Evolutionary conservation across 208 protist species (phyloP).

Genomic region (Crithidia fasciculata): DNA sequence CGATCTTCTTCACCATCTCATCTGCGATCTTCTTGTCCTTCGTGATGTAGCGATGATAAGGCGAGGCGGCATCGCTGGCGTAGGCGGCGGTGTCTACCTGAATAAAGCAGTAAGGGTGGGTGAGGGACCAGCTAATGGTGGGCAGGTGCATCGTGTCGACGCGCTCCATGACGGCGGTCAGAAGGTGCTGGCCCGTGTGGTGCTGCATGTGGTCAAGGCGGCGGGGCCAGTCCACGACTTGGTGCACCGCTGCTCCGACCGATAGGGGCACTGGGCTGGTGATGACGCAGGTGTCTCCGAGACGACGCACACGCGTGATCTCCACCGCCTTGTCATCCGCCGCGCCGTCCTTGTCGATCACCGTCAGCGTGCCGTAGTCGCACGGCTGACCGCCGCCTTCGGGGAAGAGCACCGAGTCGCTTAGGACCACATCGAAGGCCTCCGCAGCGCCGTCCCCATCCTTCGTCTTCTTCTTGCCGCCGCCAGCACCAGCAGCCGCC

Average conservation of each 20-base stretch:
- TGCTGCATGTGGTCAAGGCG: slow-evolving; percentile 94
- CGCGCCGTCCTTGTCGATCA: neutral
- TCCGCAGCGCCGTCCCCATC: slow-evolving; percentile 5
- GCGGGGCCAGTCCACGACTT: slow-evolving; percentile 79
- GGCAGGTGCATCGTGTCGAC: slow-evolving; percentile 51
- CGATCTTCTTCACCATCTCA: slow-evolving; percentile 55
- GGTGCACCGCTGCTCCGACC: slow-evolving; percentile 52
- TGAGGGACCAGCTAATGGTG: slow-evolving; percentile 87
- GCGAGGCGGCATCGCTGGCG: slow-evolving; percentile 26
- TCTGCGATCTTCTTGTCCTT: slow-evolving; percentile 60
- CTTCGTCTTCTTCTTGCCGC: slow-evolving; percentile 44
- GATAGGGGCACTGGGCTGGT: slow-evolving; percentile 38
- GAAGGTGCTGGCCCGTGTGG: slow-evolving; percentile 91
- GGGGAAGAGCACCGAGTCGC: slow-evolving; percentile 88
- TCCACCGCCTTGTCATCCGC: slow-evolving; percentile 7
- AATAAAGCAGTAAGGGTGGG: slow-evolving; percentile 75
- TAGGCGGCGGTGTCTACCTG: slow-evolving; percentile 56
- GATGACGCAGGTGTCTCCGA: slow-evolving; percentile 71
- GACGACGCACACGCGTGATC: slow-evolving; percentile 50
- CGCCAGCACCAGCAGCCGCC: slow-evolving; percentile 3
- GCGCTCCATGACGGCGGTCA: slow-evolving; percentile 76
- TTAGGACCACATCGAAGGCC: slow-evolving; percentile 68
- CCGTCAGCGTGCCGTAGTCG: slow-evolving; percentile 68
- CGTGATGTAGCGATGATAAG: slow-evolving; percentile 36
- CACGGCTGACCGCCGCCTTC: slow-evolving; percentile 91